Evolutionary conservation across 306 rosid genomes (phyloP), one percentile per base, ranked within the genome.

Genomic region (Comarum palustre): DNA sequence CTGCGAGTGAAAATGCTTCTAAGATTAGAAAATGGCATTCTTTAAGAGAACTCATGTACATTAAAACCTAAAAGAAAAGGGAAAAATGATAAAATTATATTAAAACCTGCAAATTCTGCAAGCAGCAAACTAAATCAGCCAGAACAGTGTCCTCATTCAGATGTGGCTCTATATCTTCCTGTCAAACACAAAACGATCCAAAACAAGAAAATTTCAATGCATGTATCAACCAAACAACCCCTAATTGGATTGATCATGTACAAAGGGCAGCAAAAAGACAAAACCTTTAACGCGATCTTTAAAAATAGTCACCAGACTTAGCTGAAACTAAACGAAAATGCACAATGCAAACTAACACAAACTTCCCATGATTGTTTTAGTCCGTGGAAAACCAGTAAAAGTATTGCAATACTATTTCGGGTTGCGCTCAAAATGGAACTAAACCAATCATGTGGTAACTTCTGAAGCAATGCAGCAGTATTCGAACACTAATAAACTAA

Each of bases 81-180:
- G 2, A 3, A 29, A 50, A 15, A 43, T 9, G 39, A 19, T 45
- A 60, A 57, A 9, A 45, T 73, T 47, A 71, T 25, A 47, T 39
- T 3, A 27, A 71, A 62, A 94, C 98, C 98, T 94, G 98, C 83
- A 94, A 84, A 89, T 94, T 88, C 80, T 94, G 96, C 88, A 94
- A 78, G 82, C 99, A 94, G 89, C 97, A 94, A 75, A 94, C 97
- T 75, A 83, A 75, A 89, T 91, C 99, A 46, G 85, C 95, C 7
- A 39, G 55, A 76, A 72, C 84, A 38, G 73, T 71, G 83, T 91
- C 87, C 82, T 88, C 94, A 81, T 88, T 84, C 84, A 89, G 73
- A 77, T 74, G 89, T 2, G 14, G 42, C 77, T 89, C 91, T 54
- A 89, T 58, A 68, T 78, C 78, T 50, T 87, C 97, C 99, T 94